Percentiles rank a stretch among this genome's conserved stretches.
These are phyloP conservation scores for Sclerotinia borealis DNA, from an alignment of 2,329 filamentous ascomycete species.

Conservation along the genomic window DNA sequence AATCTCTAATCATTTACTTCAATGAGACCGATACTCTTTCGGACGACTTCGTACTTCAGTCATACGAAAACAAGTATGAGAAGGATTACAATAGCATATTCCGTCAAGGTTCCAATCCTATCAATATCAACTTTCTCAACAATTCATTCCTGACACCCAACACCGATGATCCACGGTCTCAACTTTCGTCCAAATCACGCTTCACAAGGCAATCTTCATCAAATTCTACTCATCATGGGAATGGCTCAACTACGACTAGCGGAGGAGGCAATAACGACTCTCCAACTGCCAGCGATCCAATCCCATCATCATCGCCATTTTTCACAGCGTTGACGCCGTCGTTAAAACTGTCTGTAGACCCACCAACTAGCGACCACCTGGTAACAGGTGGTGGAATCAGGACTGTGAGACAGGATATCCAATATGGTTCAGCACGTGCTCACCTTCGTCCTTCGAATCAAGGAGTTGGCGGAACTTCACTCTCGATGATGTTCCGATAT, in stretches of 20 bases:
- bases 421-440: constrained; percentile 42
- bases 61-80: constrained; percentile 40
- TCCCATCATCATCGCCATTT: neutral
- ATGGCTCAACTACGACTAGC: too few relatives aligned
- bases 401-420: constrained; percentile 40
- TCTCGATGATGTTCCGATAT: constrained; percentile 41
- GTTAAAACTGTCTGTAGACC: constrained; percentile 13
- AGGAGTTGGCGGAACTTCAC: constrained; percentile 36
- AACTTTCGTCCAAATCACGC: neutral
- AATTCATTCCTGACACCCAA: neutral
- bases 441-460: constrained; percentile 37
- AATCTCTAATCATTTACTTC: constrained; percentile 44
- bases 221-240: neutral
- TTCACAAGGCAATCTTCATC: neutral
- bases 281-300: neutral
- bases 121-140: constrained; percentile 36
- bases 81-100: constrained; percentile 42
- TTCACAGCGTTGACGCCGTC: neutral
- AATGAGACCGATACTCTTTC: constrained; percentile 39
- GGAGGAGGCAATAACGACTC: neutral
- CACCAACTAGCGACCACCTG: constrained; percentile 20
- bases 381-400: constrained; percentile 40
- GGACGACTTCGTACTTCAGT: constrained; percentile 34
- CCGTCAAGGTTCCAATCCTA: constrained; percentile 37
- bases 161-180: neutral